Conservation (phyloP, 2,329 filamentous ascomycete species). For the Acrocalymma vagum region DNA sequence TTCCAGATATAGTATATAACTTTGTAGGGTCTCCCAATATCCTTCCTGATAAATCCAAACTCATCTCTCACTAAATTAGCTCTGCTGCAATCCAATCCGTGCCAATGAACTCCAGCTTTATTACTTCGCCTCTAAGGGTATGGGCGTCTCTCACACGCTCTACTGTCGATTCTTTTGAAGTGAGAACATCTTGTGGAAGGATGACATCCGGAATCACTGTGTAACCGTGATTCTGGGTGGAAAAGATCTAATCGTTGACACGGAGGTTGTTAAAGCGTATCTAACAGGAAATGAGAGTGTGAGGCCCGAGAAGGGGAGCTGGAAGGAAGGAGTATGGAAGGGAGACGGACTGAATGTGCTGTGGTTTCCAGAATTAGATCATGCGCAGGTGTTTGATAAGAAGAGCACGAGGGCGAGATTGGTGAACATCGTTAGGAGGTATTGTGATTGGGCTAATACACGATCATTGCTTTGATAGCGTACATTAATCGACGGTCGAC, state of each 20-base stretch:
- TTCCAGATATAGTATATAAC: conserved; percentile 73
- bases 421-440: no score
- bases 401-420: no score
- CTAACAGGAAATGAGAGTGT: no score
- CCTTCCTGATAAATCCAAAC: conserved; percentile 39
- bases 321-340: no score
- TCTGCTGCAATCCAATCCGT: conserved; percentile 15
- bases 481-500: no score
- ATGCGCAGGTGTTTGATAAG: no score
- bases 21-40: conserved; percentile 56
- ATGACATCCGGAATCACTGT: conserved; percentile 59
- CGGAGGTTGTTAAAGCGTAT: conserved; percentile 63
- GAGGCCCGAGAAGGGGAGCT: no score
- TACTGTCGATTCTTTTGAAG: conserved; percentile 73
- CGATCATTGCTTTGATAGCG: no score
- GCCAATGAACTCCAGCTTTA: conserved; percentile 73
- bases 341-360: conserved; percentile 62
- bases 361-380: conserved; percentile 67
- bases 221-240: conserved; percentile 66
- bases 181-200: conserved; percentile 72
- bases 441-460: no score
- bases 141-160: conserved; percentile 69
- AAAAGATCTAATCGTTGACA: conserved; percentile 69
- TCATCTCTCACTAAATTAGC: no score
- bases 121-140: conserved; percentile 73